Base-by-base conservation (phyloP, 2,329 filamentous ascomycete species). In the Metarhizium sp. region DNA sequence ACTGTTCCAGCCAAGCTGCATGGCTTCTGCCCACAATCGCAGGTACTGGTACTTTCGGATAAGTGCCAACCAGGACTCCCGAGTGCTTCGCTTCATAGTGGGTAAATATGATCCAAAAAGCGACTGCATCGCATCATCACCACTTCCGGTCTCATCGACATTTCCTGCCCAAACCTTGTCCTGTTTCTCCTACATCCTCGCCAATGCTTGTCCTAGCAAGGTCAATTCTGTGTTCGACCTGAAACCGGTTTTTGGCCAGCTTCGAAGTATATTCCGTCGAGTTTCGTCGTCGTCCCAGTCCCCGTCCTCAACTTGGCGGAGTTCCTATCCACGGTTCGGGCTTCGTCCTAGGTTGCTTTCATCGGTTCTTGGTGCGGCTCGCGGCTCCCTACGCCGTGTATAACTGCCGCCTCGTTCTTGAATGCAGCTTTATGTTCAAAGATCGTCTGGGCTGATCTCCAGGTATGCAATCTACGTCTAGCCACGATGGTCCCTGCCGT, bases 311-410 rank as follows among this genome's bases (percentile, higher is more conserved):
- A 20, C 25, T 30, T 30, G 25, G 11, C 18, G 18, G 20, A 48
- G 45, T 18, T 30, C 45, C 50, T 30, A 43, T 29, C 38, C 47
- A 50, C 45, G 16, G 51, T 36, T 52, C 47, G 25, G 16, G 47
- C 46, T 40, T 25, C 14, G 7, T 46, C 53, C 43, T 36, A 18
- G 20, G 18, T 38, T 45, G 6, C 25, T 54, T 42, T 1, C 16
- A 25, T 29, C 18, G 16, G 40, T 50, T 49, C 53, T 51, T n/a
- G 42, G 47, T 55, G 50, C 54, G 18, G 48, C 48, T 52, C 48
- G 43, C 53, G 42, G 50, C 42, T 51, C 32, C 11, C 34, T 16
- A 47, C 45, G 46, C 29, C 20, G 47, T 51, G 13, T 25, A n/a
- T 20, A 32, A 48, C 38, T 51, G 29, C 40, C 30, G 25, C 36